phyloP scores from a whole-genome alignment of 768 basidiomycete species.

The Sporobolomyces roseus region DNA sequence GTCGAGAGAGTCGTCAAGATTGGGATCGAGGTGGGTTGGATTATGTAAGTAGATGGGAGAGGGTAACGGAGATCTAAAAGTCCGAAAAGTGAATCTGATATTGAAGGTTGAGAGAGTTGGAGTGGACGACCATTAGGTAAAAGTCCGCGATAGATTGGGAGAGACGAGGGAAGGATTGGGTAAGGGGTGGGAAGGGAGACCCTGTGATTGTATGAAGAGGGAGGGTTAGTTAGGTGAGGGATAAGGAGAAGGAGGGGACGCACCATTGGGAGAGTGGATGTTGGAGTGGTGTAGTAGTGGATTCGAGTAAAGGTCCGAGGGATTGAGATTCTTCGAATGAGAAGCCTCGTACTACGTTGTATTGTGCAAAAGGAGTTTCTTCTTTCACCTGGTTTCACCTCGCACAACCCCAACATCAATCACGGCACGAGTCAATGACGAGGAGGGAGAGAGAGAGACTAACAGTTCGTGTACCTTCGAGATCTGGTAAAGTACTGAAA shows the following conservation, averaged over 20 bases:
- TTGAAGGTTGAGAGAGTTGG: slow-evolving; percentile 18
- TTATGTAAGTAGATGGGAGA: slow-evolving; percentile 2
- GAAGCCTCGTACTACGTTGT: slow-evolving; percentile 26
- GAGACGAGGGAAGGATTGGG: slow-evolving; percentile 12
- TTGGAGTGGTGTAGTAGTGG: neutral
- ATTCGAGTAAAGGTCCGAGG: slow-evolving; percentile 30
- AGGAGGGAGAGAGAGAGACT: neutral
- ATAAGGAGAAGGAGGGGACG: neutral
- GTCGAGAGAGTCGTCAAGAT: slow-evolving; percentile 34
- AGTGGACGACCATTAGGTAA: slow-evolving; percentile 31
- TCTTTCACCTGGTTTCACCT: neutral
- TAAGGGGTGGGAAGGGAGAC: slow-evolving; percentile 27
- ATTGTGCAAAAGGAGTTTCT: slow-evolving; percentile 26
- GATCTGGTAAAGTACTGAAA: neutral
- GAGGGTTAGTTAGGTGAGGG: neutral
- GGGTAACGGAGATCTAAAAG: slow-evolving; percentile 26
- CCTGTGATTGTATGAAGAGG: slow-evolving; percentile 1
- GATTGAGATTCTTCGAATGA: slow-evolving; percentile 28
- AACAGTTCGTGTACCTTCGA: neutral
- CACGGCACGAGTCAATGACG: neutral
- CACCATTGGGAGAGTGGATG: slow-evolving; percentile 34
- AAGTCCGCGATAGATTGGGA: slow-evolving; percentile 33
- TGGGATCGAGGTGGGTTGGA: slow-evolving; percentile 26
- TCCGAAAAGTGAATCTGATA: slow-evolving; percentile 21
- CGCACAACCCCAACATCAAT: neutral